These are phyloP conservation scores for Hyaloscypha hepaticicola DNA, from an alignment of 495 filamentous ascomycete species.

Conservation along the genomic window DNA sequence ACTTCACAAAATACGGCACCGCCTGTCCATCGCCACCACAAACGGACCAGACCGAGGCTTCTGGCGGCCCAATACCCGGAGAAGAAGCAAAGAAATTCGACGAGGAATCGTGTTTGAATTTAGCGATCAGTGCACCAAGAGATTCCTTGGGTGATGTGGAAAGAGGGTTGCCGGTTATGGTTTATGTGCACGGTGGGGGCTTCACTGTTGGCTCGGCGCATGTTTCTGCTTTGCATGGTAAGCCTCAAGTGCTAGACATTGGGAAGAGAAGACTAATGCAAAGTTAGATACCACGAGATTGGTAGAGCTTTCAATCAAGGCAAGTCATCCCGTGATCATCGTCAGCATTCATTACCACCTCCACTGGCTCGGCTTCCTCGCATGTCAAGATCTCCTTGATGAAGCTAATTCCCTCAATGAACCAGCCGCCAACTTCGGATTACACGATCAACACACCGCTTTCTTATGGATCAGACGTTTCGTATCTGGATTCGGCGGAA, in stretches of 20 bases:
- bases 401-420: neutral
- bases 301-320: neutral
- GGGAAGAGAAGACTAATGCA: no score
- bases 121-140: constrained; percentile 40
- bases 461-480: constrained; percentile 47
- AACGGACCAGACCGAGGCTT: neutral
- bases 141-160: neutral
- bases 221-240: constrained; percentile 7
- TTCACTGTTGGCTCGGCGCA: constrained; percentile 2
- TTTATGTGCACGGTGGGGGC: constrained; percentile 43
- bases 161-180: constrained; percentile 38
- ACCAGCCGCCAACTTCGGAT: constrained; percentile 48
- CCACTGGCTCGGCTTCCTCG: constrained; percentile 34
- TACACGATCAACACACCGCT: constrained; percentile 48
- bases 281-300: neutral
- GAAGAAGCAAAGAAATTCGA: constrained; percentile 20
- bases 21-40: constrained; percentile 5
- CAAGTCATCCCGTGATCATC: neutral
- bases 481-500: constrained; percentile 38
- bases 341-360: constrained; percentile 27
- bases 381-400: constrained; percentile 6
- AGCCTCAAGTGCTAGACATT: neutral
- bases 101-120: constrained; percentile 45
- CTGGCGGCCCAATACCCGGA: constrained; percentile 9
- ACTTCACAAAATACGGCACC: constrained; percentile 5